Conservation (phyloP, 192 early-diverging fungal genomes). For the Coemansia javaensis region DNA sequence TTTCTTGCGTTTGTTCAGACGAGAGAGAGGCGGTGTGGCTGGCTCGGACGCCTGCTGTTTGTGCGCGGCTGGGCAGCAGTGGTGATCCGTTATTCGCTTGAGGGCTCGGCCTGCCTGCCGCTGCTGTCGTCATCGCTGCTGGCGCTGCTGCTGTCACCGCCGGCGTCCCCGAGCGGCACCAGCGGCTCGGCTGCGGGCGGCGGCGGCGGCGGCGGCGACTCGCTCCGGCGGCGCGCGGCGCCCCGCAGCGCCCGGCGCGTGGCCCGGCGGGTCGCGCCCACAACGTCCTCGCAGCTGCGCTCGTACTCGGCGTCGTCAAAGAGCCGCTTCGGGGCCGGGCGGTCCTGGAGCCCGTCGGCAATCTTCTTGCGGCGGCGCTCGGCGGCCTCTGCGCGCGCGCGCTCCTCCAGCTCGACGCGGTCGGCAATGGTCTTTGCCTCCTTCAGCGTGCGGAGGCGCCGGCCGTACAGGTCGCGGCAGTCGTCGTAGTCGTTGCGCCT, state of each 20-base stretch:
- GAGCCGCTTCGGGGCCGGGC: slow-evolving; percentile 62
- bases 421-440: slow-evolving; percentile 76
- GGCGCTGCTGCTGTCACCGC: slow-evolving; percentile 13
- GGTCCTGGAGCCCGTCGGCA: slow-evolving; percentile 65
- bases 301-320: slow-evolving; percentile 82
- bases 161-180: slow-evolving; percentile 35
- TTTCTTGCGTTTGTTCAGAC: too few relatives aligned
- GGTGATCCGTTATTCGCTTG: background rate
- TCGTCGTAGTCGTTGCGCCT: slow-evolving; percentile 91
- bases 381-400: slow-evolving; percentile 16
- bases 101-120: background rate
- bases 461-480: slow-evolving; percentile 88
- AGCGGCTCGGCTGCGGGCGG: slow-evolving; percentile 7
- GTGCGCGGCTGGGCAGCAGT: background rate
- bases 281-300: slow-evolving; percentile 60
- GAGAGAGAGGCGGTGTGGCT: too few relatives aligned
- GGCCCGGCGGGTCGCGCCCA: slow-evolving; percentile 58
- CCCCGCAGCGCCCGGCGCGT: slow-evolving; percentile 29
- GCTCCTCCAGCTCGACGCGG: slow-evolving; percentile 14
- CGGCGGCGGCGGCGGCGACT: slow-evolving; percentile 3
- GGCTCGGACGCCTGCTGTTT: too few relatives aligned
- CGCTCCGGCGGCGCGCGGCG: background rate
- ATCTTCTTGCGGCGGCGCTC: slow-evolving; percentile 85
- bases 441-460: slow-evolving; percentile 82
- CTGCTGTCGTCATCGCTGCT: slow-evolving; percentile 5